Conservation (phyloP, 148 eudicot genomes). For the Gaultheria prostrata region DNA sequence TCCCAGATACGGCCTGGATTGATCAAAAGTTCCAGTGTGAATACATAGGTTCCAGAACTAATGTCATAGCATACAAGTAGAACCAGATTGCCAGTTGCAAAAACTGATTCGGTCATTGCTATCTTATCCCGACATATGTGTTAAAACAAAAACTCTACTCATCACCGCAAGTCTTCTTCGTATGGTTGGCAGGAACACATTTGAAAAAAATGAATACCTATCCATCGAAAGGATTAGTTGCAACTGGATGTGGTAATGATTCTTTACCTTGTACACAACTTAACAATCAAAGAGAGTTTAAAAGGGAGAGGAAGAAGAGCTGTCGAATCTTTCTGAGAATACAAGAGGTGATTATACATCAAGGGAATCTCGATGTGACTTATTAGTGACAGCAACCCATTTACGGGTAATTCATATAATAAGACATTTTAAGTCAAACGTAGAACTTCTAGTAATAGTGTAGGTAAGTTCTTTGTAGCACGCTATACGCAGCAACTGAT, state of each 20-base stretch:
- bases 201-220: conserved; percentile 1
- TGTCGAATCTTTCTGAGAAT: neutral
- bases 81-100: neutral
- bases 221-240: neutral
- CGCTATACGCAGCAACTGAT: neutral
- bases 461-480: neutral
- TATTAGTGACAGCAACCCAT: neutral
- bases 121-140: conserved; percentile 1
- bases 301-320: neutral
- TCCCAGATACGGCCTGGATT: neutral
- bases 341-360: neutral
- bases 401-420: neutral
- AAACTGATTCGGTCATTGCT: conserved; percentile 6
- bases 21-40: neutral
- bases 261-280: neutral
- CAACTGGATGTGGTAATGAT: neutral
- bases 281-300: neutral
- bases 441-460: neutral
- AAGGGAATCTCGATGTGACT: neutral
- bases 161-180: neutral
- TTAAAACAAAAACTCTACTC: neutral
- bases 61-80: neutral
- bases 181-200: neutral
- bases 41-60: conserved; percentile 7
- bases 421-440: neutral